Evolutionary conservation across 805 yeast species (phyloP), one percentile per base, ranked within the genome.

Genomic region (Schizosaccharomyces octosporus): DNA sequence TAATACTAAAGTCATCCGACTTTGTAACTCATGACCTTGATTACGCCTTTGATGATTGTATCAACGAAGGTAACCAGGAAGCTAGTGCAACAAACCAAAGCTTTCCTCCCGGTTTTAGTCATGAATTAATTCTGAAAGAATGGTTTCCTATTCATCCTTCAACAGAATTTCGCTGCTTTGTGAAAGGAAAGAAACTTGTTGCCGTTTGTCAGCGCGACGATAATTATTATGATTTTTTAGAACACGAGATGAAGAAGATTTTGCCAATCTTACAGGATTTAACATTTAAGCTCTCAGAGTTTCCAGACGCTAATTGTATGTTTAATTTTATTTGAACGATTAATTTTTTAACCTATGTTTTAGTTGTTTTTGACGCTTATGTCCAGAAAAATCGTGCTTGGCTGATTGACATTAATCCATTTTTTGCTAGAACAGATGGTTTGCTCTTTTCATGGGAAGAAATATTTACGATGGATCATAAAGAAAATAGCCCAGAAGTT

Each of bases 131-230:
- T 2, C 70, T 93, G 54, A 78, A 94, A 55, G 79, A 87, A 70
- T 93, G 97, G 97, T 75, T 80, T 55, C 78, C 79, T 59, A 73
- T 90, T 54, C 87, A 86, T 65, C 97, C 97, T 0, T 87, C 97
- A 0, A 73, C 88, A 66, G 99, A 93, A 70, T 93, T 93, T 69
- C 76, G 99, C 63, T 81, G 89, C 41, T 93, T 88, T 72, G 85
- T 93, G 1, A 77, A 78, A 62, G 78, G 81, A 61, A 71, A 81
- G 2, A 72, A 74, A 58, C 72, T 93, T 5, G 69, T 89, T 5
- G 97, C 85, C 0, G 80, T 84, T 1, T 77, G 88, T 0, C 98
- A 90, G 70, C 74, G 98, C 62, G 97, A 93, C 69, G 74, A 87
- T 68, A 87, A 89, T 70, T 83, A 79, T 68, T 93, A 89, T 68